Conservation (phyloP, 2,329 filamentous ascomycete species). For the Sclerotinia sclerotiorum region DNA sequence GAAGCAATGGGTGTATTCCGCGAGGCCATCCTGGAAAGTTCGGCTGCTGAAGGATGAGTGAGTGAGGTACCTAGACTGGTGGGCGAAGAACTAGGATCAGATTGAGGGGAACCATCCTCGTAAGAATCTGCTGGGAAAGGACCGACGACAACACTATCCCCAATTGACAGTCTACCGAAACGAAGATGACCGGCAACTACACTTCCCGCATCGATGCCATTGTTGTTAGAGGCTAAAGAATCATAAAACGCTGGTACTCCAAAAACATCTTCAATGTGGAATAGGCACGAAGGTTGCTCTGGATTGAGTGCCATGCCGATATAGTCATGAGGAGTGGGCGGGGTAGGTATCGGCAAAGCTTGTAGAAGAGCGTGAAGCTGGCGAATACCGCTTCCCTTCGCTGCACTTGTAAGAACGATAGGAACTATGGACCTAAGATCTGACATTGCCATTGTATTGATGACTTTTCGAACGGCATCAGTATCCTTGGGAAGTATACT, state of each 20-base stretch:
- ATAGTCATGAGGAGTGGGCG: conserved; percentile 54
- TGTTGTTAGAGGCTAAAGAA: conserved; percentile 44
- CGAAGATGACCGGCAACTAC: conserved; percentile 83
- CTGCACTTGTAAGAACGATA: conserved; percentile 82
- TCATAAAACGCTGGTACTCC: conserved; percentile 66
- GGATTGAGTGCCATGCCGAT: conserved; percentile 55
- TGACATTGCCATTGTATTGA: conserved; percentile 50
- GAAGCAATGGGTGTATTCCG: conserved; percentile 54
- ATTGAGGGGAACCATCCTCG: conserved; percentile 39
- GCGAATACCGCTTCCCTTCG: conserved; percentile 79
- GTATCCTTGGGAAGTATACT: conserved; percentile 57
- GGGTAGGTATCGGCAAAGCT: conserved; percentile 67
- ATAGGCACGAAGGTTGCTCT: conserved; percentile 64
- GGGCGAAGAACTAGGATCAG: conserved; percentile 46
- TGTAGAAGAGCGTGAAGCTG: conserved; percentile 79
- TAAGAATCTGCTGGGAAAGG: conserved; percentile 67
- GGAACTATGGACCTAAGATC: conserved; percentile 60
- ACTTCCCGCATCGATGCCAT: conserved; percentile 54
- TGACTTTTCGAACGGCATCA: conserved; percentile 56
- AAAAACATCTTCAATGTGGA: conserved; percentile 91
- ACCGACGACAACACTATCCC: conserved; percentile 75
- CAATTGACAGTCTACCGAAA: conserved; percentile 74
- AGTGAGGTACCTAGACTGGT: conserved; percentile 49
- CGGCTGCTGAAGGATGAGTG: conserved; percentile 54
- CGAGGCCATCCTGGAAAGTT: conserved; percentile 53